A percentile compares a stretch with the other conserved stretches of the same genome.
phyloP scores from a whole-genome alignment of 2,329 filamentous ascomycete genomes.

The Emmonsiellopsis sp. region DNA sequence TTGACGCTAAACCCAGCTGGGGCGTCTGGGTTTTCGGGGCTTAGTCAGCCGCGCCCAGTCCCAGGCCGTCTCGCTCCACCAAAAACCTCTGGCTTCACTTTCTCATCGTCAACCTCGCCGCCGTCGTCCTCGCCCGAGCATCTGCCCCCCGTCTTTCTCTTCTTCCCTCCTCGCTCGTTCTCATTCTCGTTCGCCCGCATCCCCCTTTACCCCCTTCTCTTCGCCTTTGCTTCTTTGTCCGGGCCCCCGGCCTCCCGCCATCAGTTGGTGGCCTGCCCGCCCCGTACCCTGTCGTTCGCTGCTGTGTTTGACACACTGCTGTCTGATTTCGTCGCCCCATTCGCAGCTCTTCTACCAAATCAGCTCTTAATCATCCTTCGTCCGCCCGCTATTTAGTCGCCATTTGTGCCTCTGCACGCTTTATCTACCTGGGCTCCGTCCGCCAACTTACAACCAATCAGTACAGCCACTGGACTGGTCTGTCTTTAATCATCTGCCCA shows the following conservation, averaged over 20 bases:
- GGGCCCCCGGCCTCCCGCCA: slow-evolving; percentile 1
- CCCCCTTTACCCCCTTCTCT: neutral
- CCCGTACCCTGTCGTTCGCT: slow-evolving; percentile 15
- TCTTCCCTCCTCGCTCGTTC: slow-evolving; percentile 1
- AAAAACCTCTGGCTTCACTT: slow-evolving; percentile 4
- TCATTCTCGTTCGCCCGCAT: neutral
- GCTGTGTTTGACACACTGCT: slow-evolving; percentile 39
- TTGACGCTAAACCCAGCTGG: neutral
- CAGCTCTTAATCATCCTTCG: slow-evolving; percentile 12
- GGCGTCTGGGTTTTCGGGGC: neutral
- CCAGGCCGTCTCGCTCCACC: neutral
- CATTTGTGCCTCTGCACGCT: slow-evolving; percentile 8
- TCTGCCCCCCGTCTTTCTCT: neutral
- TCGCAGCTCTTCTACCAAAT: slow-evolving; percentile 23
- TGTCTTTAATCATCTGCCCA: slow-evolving; percentile 25
- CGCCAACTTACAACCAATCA: slow-evolving; percentile 17
- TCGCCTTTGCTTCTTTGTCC: neutral
- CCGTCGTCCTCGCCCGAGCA: slow-evolving; percentile 7
- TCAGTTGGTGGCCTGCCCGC: slow-evolving; percentile 2
- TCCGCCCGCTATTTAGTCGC: slow-evolving; percentile 12
- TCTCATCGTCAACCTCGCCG: slow-evolving; percentile 5
- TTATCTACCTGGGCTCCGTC: slow-evolving; percentile 11
- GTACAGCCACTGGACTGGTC: slow-evolving; percentile 39
- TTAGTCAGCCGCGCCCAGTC: neutral
- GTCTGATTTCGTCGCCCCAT: slow-evolving; percentile 18